Conservation (phyloP, 768 basidiomycete genomes). For the Phylloporus rhodoxanthus region DNA sequence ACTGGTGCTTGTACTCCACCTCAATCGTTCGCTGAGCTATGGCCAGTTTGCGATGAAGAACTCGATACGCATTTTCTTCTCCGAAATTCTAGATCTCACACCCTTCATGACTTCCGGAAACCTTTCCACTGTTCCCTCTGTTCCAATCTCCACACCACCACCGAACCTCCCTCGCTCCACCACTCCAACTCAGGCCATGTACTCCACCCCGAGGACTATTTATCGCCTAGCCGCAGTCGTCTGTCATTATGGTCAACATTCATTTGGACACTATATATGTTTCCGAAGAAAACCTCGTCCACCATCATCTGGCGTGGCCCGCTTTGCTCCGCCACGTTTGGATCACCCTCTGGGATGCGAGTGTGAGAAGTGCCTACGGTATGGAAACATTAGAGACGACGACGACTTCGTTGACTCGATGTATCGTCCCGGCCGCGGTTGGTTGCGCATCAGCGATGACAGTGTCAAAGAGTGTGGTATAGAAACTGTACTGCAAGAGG, state of each 20-base stretch:
- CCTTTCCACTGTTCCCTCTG: slow-evolving; percentile 63
- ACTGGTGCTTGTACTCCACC: slow-evolving; percentile 77
- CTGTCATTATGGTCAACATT: slow-evolving; percentile 89
- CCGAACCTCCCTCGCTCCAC: slow-evolving; percentile 43
- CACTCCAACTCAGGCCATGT: slow-evolving; percentile 53
- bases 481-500: slow-evolving; percentile 67
- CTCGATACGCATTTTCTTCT: slow-evolving; percentile 71
- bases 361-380: slow-evolving; percentile 41
- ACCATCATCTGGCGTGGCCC: slow-evolving; percentile 33
- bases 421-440: slow-evolving; percentile 52
- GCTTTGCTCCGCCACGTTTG: slow-evolving; percentile 36
- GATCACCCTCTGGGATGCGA: slow-evolving; percentile 41
- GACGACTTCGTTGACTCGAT: slow-evolving; percentile 33
- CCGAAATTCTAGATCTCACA: slow-evolving; percentile 84
- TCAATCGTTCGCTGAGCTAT: slow-evolving; percentile 86
- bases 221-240: slow-evolving; percentile 85
- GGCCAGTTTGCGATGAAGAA: slow-evolving; percentile 80
- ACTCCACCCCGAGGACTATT: slow-evolving; percentile 53
- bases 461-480: slow-evolving; percentile 70
- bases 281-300: slow-evolving; percentile 77
- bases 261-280: slow-evolving; percentile 92
- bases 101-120: slow-evolving; percentile 80
- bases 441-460: slow-evolving; percentile 89
- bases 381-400: slow-evolving; percentile 55
- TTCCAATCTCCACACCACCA: slow-evolving; percentile 64